Base-by-base conservation (phyloP, 768 basidiomycete species). In the Leccinum incarnatum region DNA sequence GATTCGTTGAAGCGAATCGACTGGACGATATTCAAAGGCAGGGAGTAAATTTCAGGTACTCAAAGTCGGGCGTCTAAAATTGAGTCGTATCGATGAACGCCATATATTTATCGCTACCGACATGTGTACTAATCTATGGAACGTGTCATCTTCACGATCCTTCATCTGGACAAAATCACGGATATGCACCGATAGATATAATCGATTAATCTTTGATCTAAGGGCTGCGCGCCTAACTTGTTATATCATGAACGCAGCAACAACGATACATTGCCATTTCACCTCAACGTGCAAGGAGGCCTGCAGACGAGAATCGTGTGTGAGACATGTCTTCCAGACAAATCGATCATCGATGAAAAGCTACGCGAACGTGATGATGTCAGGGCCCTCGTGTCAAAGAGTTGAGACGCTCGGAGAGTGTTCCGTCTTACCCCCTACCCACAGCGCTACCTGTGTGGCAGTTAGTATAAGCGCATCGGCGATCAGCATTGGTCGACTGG, bases 211-310 rank as follows among this genome's bases (percentile, higher is more conserved):
- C n/a, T n/a, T 46, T 42, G 47, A 53, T 29, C 37, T 32, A 14
- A 21, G 21, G 9, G 29, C 14, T 34, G 21, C 11, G 17, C 14
- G 50, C 46, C 50, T 27, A 51, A 57, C 36, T 49, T 40, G 34
- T 59, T 56, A 64, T 55, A 42, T 11, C n/a, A 47, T 42, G 51
- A 54, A 48, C 30, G 61, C 32, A 32, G 11, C 40, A 19, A n/a
- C 4, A 42, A 42, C n/a, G n/a, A 2, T 42, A 19, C n/a, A 4
- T n/a, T 40, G n/a, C n/a, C 37, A 17, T 42, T 42, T 19, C 53
- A 53, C 53, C 27, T 36, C 14, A 21, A 25, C 51, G 36, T 30
- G 23, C 23, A 17, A 45, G 29, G 30, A 23, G 29, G 14, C n/a
- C 27, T 23, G 25, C 14, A 30, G 40, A 11, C 5, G 25, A 6